A percentile compares a stretch with the other conserved stretches of the same genome.
Conservation (phyloP, 495 filamentous ascomycete species). For the Talaromyces stipitatus region DNA sequence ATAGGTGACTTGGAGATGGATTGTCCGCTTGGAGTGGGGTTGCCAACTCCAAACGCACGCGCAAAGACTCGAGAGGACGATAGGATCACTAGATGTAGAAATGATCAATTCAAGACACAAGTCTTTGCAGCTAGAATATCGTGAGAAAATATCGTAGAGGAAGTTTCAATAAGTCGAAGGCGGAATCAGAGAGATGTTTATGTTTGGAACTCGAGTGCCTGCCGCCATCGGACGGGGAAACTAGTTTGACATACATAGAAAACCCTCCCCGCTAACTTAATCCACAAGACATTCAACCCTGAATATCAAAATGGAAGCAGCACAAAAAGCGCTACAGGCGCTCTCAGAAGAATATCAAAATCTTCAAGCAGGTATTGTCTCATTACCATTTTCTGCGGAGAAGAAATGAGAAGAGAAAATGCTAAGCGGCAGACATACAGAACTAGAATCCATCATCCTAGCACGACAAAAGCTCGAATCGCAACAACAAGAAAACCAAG, state of each 20-base stretch:
- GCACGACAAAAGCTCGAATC: constrained; percentile 91
- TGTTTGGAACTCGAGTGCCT: neutral
- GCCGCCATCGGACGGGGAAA: neutral
- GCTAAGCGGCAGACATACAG: constrained; percentile 30
- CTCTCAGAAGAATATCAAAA: constrained; percentile 84
- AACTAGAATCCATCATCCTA: constrained; percentile 65
- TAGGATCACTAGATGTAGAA: neutral
- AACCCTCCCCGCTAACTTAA: neutral
- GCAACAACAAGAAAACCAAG: constrained; percentile 85
- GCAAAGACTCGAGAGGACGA: neutral
- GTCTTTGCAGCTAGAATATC: neutral
- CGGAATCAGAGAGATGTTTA: neutral
- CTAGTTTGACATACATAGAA: neutral
- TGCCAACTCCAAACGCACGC: constrained; percentile 7
- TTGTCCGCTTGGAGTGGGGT: constrained; percentile 2
- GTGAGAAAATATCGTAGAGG: neutral
- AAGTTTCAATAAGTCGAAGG: neutral
- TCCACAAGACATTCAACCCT: neutral
- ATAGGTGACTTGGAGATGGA: neutral
- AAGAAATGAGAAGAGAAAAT: neutral
- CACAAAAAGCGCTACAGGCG: constrained; percentile 62
- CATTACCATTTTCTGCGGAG: neutral
- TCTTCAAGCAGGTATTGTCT: constrained; percentile 63
- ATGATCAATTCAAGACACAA: neutral
- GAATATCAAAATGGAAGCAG: constrained; percentile 37